Evolutionary conservation across 1,284 basidiomycete genomes (phyloP), one percentile per base, ranked within the genome.

Genomic region (Mycosarcoma mackinlayi): DNA sequence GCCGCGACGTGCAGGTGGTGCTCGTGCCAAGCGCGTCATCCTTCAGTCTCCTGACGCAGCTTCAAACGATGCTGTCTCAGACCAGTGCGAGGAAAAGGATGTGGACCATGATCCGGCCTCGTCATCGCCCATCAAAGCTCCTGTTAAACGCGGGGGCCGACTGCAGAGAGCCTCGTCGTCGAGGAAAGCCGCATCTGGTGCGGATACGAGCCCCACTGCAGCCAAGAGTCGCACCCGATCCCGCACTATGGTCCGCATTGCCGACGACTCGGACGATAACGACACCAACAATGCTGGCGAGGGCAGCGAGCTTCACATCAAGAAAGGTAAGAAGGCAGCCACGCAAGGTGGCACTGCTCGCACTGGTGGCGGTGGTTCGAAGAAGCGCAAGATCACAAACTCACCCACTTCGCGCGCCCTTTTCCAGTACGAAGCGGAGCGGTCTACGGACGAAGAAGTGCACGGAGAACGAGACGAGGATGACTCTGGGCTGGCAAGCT

Each of bases 371-470:
- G 41, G 39, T 28, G 50, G 37, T 6, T 39, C 33, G 23, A 64
- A 59, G 38, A 65, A 66, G 51, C 52, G 67, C 4, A 75, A 77
- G 64, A 79, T 77, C 23, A 53, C 66, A 13, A 79, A 79, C 59
- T 78, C 83, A 33, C 83, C 79, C 37, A 72, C 59, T 38, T 80
- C 79, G 83, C 68, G 88, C 18, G 67, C 70, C 4, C 10, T 87
- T 86, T 83, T 85, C 89, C 58, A 89, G 90, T 72, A 85, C 87
- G 49, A 90, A 88, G 83, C 92, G 1, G 84, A 84, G 24, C 91
- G 92, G 75, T 92, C 91, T 16, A 92, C 91, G 21, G 90, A 91
- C 66, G 92, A 92, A 75, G 86, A 80, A 24, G 85, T 64, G 88
- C 91, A 52, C 45, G 80, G 82, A 24, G 76, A 81, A 51, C 74